phyloP scores from a whole-genome alignment of 352 stramenopile genomes.

The Globisporangium spinosum region DNA sequence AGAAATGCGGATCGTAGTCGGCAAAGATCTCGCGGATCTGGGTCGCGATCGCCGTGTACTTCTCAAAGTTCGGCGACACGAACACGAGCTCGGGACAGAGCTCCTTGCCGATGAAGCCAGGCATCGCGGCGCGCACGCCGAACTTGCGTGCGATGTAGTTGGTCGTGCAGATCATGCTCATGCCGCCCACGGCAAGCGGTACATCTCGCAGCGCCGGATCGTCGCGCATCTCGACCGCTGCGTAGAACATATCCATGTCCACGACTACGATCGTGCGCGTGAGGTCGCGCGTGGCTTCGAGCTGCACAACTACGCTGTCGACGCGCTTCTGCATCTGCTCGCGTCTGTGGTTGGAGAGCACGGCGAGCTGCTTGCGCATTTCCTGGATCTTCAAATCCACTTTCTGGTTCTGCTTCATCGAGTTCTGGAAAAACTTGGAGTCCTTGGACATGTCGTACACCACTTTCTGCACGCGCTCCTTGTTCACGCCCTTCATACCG shows the following conservation, averaged over 20 bases:
- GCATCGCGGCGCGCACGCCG: conserved; percentile 95
- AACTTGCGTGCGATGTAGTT: conserved; percentile 95
- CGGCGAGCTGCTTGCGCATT: conserved; percentile 65
- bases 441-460: conserved; percentile 94
- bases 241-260: conserved; percentile 99
- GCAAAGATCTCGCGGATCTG: conserved; percentile 83
- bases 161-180: conserved; percentile 93
- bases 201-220: conserved; percentile 83
- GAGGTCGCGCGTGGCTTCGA: conserved; percentile 54
- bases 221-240: conserved; percentile 94
- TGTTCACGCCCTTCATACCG: conserved; percentile 88
- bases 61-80: conserved; percentile 86
- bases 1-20: conserved; percentile 93
- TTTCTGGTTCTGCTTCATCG: conserved; percentile 84
- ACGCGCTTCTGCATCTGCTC: conserved; percentile 36
- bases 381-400: conserved; percentile 76
- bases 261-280: conserved; percentile 84
- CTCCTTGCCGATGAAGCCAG: conserved; percentile 94
- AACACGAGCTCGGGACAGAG: conserved; percentile 94
- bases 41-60: conserved; percentile 84
- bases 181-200: conserved; percentile 90
- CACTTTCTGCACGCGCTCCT: conserved; percentile 89
- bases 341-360: conserved; percentile 38
- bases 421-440: conserved; percentile 91
- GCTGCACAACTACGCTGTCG: conserved; percentile 38